Evolutionary conservation across 2,329 filamentous ascomycete species (phyloP).

Genomic region (Neurospora sp.): DNA sequence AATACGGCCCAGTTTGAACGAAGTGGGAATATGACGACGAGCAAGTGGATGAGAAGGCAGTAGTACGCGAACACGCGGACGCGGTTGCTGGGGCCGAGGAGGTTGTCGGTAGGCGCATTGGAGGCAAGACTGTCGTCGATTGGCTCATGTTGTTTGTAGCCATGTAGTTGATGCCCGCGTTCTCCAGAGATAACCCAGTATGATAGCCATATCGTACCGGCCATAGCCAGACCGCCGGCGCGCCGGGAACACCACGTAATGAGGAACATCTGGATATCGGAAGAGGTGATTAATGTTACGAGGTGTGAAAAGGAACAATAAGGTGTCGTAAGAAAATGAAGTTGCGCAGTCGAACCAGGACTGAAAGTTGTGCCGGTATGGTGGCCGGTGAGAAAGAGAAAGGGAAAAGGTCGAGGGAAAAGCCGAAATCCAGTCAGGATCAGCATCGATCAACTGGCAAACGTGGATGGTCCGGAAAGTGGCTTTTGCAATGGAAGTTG

Average conservation of each 20-base stretch:
- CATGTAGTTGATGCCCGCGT: slow-evolving; percentile 32
- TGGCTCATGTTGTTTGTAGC: slow-evolving; percentile 31
- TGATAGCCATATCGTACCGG: slow-evolving; percentile 37
- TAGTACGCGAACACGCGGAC: slow-evolving; percentile 53
- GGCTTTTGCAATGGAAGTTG: background rate
- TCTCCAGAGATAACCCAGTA: slow-evolving; percentile 48
- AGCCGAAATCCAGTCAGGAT: background rate
- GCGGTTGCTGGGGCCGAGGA: slow-evolving; percentile 37
- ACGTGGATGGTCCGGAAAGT: background rate
- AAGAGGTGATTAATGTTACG: background rate
- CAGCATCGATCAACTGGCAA: background rate
- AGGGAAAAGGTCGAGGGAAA: background rate
- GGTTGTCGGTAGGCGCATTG: slow-evolving; percentile 21
- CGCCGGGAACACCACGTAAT: slow-evolving; percentile 45
- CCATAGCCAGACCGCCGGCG: slow-evolving; percentile 45
- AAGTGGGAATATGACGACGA: slow-evolving; percentile 54
- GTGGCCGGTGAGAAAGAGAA: background rate
- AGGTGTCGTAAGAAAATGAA: background rate
- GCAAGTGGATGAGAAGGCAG: slow-evolving; percentile 52
- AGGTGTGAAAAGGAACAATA: background rate
- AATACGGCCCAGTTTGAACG: slow-evolving; percentile 53
- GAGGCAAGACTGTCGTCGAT: slow-evolving; percentile 28
- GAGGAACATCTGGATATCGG: slow-evolving; percentile 36
- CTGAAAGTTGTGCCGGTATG: background rate
- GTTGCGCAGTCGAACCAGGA: background rate